phyloP scores from a whole-genome alignment of 306 rosid species.

The Quercus glauca region DNA sequence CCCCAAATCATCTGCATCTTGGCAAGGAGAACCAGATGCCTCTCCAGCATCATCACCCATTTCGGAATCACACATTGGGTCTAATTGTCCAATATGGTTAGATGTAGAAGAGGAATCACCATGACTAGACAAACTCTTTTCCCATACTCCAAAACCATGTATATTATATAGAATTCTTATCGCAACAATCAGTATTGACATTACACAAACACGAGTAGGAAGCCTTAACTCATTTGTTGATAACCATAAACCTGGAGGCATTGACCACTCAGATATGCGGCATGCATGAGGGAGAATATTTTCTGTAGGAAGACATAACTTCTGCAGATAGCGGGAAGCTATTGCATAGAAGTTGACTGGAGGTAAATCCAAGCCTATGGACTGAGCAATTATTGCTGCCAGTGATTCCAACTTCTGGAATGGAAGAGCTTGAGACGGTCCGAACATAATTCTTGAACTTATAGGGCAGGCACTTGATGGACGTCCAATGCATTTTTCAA shows the following conservation, averaged over 20 bases:
- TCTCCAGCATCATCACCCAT: constrained; percentile 23
- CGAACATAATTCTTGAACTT: constrained; percentile 64
- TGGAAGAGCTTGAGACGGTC: constrained; percentile 59
- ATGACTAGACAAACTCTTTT: constrained; percentile 48
- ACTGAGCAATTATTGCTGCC: constrained; percentile 69
- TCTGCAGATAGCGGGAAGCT: constrained; percentile 57
- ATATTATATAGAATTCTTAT: constrained; percentile 69
- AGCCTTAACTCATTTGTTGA: constrained; percentile 60
- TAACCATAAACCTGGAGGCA: constrained; percentile 79
- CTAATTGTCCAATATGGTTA: constrained; percentile 5
- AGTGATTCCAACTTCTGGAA: constrained; percentile 62
- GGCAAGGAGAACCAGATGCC: constrained; percentile 24
- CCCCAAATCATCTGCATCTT: constrained; percentile 10
- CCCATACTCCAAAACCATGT: constrained; percentile 90
- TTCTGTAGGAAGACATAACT: constrained; percentile 57
- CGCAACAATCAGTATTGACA: constrained; percentile 77
- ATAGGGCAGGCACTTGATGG: constrained; percentile 74
- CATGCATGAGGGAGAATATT: constrained; percentile 65
- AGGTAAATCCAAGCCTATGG: constrained; percentile 70
- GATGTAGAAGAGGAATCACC: constrained; percentile 29
- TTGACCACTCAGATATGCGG: constrained; percentile 74
- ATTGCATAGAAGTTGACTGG: constrained; percentile 82
- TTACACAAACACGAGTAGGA: constrained; percentile 78
- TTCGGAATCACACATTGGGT: background rate
- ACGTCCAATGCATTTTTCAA: constrained; percentile 58